Percentiles rank a stretch among this genome's conserved stretches.
These are phyloP conservation scores for Helianthus tuberosus DNA, from an alignment of 129 eudicot species.

Conservation along the genomic window DNA sequence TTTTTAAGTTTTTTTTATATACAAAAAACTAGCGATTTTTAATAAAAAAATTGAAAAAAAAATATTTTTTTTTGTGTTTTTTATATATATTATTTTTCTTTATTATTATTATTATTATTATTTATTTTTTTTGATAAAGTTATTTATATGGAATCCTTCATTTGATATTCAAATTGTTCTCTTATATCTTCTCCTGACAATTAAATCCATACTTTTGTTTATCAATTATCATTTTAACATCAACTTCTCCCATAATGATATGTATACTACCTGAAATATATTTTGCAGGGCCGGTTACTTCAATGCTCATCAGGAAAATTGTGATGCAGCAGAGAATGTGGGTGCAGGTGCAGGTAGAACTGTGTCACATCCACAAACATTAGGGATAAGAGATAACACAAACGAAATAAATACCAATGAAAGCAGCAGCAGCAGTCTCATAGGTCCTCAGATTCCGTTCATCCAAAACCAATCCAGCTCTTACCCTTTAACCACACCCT, in stretches of 20 bases:
- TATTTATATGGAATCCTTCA: no score
- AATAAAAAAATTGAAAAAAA: no score
- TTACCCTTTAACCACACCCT: not conserved
- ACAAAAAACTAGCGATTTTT: no score
- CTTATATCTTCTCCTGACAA: not conserved
- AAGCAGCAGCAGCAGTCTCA: not conserved
- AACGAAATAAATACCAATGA: not conserved
- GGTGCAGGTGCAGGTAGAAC: not conserved
- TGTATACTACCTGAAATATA: not conserved
- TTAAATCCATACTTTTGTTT: not conserved
- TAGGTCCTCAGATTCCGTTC: not conserved
- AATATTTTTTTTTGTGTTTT: no score
- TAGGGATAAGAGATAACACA: no score
- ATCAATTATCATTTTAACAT: no score
- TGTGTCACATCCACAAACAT: slow-evolving; percentile 9
- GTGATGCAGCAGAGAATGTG: not conserved
- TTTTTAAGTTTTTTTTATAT: no score
- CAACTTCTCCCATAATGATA: no score
- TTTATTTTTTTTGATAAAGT: no score
- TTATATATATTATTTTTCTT: no score
- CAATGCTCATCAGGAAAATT: not conserved
- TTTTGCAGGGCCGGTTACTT: not conserved
- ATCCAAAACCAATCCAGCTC: not conserved
- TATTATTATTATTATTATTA: no score
- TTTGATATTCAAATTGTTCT: not conserved